Conservation (phyloP, 139 green algal species). For the Yamagishiella unicocca region DNA sequence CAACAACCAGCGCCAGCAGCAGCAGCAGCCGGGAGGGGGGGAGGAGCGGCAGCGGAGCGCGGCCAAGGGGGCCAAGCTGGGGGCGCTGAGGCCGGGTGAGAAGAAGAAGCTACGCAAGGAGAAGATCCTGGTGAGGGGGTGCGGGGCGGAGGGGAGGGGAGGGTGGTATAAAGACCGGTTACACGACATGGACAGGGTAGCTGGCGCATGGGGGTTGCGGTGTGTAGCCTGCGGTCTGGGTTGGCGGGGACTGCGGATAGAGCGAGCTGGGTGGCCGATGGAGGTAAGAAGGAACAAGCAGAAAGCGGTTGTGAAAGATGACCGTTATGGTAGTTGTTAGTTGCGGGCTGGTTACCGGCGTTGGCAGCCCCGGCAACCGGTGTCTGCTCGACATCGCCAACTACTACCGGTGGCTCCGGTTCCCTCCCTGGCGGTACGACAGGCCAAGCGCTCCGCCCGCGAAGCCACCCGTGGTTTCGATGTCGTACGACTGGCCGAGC, state of each 20-base stretch:
- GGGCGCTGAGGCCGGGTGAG: conserved; percentile 64
- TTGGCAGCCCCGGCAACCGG: too few species aligned
- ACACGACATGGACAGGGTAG: too few species aligned
- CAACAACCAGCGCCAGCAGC: not conserved
- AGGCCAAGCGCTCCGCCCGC: conserved; percentile 60
- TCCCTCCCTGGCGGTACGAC: too few species aligned
- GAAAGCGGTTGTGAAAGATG: too few species aligned
- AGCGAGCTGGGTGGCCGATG: not conserved
- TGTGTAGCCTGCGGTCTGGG: not conserved
- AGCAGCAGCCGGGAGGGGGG: not conserved
- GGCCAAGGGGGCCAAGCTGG: conserved; percentile 50
- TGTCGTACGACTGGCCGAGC: conserved; percentile 16
- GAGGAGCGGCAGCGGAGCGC: conserved; percentile 32
- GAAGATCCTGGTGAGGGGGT: conserved; percentile 52
- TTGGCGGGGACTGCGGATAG: not conserved
- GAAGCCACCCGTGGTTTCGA: conserved; percentile 48
- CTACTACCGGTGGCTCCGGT: too few species aligned
- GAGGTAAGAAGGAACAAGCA: too few species aligned
- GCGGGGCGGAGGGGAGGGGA: not conserved
- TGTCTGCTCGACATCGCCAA: too few species aligned
- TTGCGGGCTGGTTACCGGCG: too few species aligned
- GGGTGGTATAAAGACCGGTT: too few species aligned
- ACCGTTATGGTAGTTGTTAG: too few species aligned
- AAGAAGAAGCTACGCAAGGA: conserved; percentile 62
- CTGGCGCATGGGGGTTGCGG: not conserved